Conservation (phyloP, 2,329 filamentous ascomycete species). For the Ophiostoma perfectum region DNA sequence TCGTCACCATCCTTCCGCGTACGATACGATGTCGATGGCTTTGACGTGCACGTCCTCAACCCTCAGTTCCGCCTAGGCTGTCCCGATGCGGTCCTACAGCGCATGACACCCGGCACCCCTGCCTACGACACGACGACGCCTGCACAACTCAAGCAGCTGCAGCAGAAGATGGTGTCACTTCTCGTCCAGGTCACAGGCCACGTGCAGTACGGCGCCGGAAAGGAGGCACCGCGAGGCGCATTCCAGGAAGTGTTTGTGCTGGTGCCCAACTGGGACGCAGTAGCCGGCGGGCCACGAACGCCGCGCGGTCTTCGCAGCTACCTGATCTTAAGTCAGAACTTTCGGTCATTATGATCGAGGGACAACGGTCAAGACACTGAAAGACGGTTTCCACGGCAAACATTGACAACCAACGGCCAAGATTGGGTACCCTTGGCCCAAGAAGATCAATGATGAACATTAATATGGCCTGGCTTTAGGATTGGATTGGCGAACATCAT, state of each 20-base stretch:
- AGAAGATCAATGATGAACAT: neutral
- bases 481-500: neutral
- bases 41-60: slow-evolving; percentile 75
- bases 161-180: slow-evolving; percentile 60
- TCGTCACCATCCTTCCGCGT: slow-evolving; percentile 32
- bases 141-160: slow-evolving; percentile 31
- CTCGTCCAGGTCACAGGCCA: slow-evolving; percentile 68
- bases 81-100: slow-evolving; percentile 39
- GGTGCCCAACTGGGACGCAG: slow-evolving; percentile 63
- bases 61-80: slow-evolving; percentile 55
- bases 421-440: neutral
- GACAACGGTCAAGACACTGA: neutral
- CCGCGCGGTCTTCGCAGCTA: slow-evolving; percentile 52
- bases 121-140: slow-evolving; percentile 33
- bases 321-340: slow-evolving; percentile 65
- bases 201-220: slow-evolving; percentile 61
- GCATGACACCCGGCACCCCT: slow-evolving; percentile 22
- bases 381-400: neutral
- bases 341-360: slow-evolving; percentile 24
- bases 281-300: slow-evolving; percentile 46
- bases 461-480: neutral
- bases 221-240: slow-evolving; percentile 57
- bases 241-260: slow-evolving; percentile 80
- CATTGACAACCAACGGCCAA: neutral
- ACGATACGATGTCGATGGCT: slow-evolving; percentile 67